Evolutionary conservation across 129 eudicot genomes (phyloP).

Genomic region (Solidago caesia): DNA sequence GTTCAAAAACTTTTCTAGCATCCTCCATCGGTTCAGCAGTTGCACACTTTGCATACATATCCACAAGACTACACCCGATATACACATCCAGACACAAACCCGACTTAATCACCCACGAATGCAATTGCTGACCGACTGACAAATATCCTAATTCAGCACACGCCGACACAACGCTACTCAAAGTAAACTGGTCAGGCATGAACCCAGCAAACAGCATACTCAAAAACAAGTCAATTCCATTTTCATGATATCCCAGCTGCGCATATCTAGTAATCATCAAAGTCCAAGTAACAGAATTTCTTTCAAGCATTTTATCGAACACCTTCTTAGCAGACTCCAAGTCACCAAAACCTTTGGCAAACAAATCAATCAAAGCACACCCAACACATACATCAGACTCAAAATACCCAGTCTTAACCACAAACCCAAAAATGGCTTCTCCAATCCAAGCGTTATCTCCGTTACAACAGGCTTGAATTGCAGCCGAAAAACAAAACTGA

Average conservation of each 20-base stretch:
- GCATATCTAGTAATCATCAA: slow-evolving; percentile 61
- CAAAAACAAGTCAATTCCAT: slow-evolving; percentile 45
- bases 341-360: slow-evolving; percentile 54
- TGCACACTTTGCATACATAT: slow-evolving; percentile 78
- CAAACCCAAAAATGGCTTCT: slow-evolving; percentile 45
- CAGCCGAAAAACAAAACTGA: slow-evolving; percentile 59
- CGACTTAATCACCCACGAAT: slow-evolving; percentile 50
- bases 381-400: slow-evolving; percentile 71
- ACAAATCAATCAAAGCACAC: slow-evolving; percentile 70
- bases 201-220: slow-evolving; percentile 47
- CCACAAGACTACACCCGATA: slow-evolving; percentile 78
- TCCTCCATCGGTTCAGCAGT: slow-evolving; percentile 40
- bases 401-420: slow-evolving; percentile 56
- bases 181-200: slow-evolving; percentile 60
- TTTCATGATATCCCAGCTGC: slow-evolving; percentile 47
- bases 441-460: slow-evolving; percentile 40
- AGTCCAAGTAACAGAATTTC: slow-evolving; percentile 66
- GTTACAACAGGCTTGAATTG: slow-evolving; percentile 54
- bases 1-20: slow-evolving; percentile 57
- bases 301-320: slow-evolving; percentile 62
- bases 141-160: slow-evolving; percentile 55
- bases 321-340: slow-evolving; percentile 53
- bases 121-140: slow-evolving; percentile 56
- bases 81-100: slow-evolving; percentile 52
- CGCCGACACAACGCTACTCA: slow-evolving; percentile 53